Conservation (phyloP, 2,329 filamentous ascomycete species). For the Penicillium sp. region DNA sequence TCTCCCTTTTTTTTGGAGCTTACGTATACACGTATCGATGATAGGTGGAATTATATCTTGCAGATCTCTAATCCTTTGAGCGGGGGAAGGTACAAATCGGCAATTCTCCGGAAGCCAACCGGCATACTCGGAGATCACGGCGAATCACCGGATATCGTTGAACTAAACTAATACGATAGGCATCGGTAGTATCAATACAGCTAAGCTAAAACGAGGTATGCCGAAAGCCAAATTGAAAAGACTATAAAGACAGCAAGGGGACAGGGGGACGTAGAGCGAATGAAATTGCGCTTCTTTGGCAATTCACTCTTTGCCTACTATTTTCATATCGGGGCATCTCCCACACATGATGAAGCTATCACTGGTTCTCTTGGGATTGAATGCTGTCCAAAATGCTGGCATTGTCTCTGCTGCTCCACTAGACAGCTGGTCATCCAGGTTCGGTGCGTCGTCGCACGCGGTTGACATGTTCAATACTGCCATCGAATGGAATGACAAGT, state of each 20-base stretch:
- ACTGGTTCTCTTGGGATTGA: background rate
- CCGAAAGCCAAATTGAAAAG: background rate
- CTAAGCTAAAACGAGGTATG: background rate
- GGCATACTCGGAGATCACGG: background rate
- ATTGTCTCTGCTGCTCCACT: background rate
- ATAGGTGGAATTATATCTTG: background rate
- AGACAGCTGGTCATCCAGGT: background rate
- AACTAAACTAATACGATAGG: background rate
- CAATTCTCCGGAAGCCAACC: background rate
- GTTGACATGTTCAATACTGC: constrained; percentile 15
- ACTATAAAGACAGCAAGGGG: background rate
- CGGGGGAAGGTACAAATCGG: background rate
- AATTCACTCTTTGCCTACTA: too few species aligned
- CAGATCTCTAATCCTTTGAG: background rate
- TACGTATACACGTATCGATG: background rate
- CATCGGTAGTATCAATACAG: background rate
- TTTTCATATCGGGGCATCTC: background rate
- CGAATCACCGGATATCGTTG: background rate
- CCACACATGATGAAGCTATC: background rate
- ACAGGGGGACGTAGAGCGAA: background rate
- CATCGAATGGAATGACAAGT: constrained; percentile 16
- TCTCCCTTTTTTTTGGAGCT: background rate
- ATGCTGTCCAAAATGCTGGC: background rate
- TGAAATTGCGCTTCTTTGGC: background rate
- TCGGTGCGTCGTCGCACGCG: background rate